These are phyloP conservation scores for Acorus calamus DNA, from an alignment of 106 monocot genomes.

Conservation along the genomic window DNA sequence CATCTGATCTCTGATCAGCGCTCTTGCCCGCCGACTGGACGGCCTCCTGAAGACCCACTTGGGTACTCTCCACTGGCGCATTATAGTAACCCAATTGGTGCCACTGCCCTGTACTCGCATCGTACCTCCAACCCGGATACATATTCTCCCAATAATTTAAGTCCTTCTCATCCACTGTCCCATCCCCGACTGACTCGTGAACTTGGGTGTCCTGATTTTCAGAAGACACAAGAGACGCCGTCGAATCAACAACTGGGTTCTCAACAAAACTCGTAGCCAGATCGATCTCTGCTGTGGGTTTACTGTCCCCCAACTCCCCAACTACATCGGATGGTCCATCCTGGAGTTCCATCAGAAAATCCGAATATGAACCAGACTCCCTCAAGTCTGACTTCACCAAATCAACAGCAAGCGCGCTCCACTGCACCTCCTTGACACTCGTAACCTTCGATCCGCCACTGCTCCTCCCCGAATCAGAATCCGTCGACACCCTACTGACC, in stretches of 20 bases:
- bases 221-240: no score
- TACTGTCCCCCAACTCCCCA: no score
- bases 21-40: constrained; percentile 5
- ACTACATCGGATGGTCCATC: constrained; percentile 5
- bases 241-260: constrained; percentile 14
- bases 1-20: constrained; percentile 16
- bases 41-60: constrained; percentile 7
- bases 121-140: constrained; percentile 95
- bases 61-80: constrained; percentile 4
- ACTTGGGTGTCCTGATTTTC: not conserved
- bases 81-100: constrained; percentile 19
- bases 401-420: constrained; percentile 51
- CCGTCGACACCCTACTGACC: not conserved
- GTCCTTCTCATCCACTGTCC: constrained; percentile 29
- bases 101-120: constrained; percentile 43
- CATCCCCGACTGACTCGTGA: constrained; percentile 5
- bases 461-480: constrained; percentile 6
- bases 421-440: constrained; percentile 73
- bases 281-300: not conserved
- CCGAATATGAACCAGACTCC: constrained; percentile 39
- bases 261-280: constrained; percentile 3
- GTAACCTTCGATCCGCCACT: constrained; percentile 26
- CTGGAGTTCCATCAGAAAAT: constrained; percentile 26
- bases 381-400: constrained; percentile 13
- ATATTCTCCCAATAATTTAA: constrained; percentile 66